Conservation (phyloP, 108 stramenopile species). For the Chaetoceros muelleri region DNA sequence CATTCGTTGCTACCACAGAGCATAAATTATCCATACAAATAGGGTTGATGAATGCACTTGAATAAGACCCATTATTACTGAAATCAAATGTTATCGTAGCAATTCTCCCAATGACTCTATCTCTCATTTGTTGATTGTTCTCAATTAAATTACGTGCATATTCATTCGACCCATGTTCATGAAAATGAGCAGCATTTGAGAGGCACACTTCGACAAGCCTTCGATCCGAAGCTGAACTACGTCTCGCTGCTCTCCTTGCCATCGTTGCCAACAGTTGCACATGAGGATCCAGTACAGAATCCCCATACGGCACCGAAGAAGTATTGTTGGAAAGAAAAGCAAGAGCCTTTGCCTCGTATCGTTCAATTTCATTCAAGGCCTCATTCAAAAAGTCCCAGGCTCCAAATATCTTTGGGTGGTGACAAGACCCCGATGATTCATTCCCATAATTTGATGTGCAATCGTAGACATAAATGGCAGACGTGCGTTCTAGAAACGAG, state of each 20-base stretch:
- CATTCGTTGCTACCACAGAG: conserved; percentile 60
- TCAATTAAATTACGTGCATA: conserved; percentile 33
- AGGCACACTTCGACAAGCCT: conserved; percentile 48
- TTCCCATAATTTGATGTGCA: conserved; percentile 41
- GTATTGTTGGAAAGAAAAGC: conserved; percentile 5
- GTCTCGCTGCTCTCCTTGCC: conserved; percentile 51
- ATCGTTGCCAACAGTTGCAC: conserved; percentile 58
- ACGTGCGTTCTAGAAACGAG: conserved; percentile 59
- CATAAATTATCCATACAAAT: conserved; percentile 63
- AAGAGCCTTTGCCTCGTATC: conserved; percentile 22
- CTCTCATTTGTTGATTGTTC: conserved; percentile 54
- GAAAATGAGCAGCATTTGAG: conserved; percentile 34
- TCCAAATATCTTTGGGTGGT: conserved; percentile 54
- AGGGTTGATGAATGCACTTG: conserved; percentile 35
- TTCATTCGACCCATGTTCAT: conserved; percentile 16
- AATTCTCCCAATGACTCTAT: conserved; percentile 66
- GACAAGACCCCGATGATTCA: too few relatives aligned
- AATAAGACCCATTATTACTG: conserved; percentile 15
- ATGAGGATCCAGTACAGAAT: conserved; percentile 11
- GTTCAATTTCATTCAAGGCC: conserved; percentile 67
- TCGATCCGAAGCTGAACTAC: conserved; percentile 41
- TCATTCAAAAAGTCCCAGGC: conserved; percentile 79
- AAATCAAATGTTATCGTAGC: conserved; percentile 67
- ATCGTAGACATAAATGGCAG: conserved; percentile 64
- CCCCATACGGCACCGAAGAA: neutral